Base-by-base conservation (phyloP, 192 early-diverging fungal genomes). In the Podila minutissima region DNA sequence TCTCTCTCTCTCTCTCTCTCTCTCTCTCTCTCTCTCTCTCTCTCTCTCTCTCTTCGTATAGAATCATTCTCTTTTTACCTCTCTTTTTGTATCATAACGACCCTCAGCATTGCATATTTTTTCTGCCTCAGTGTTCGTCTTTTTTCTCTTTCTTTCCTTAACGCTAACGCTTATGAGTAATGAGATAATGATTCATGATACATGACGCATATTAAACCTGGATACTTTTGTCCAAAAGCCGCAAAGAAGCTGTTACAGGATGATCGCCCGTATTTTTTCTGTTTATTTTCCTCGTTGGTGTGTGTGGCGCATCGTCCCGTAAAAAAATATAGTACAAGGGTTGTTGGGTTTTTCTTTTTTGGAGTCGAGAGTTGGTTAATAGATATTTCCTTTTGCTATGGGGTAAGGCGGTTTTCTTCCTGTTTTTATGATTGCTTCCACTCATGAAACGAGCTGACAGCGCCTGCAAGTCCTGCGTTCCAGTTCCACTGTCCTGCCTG, bases 391-490 rank as follows among this genome's bases (percentile, higher is more conserved):
- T 37, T 11, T 10, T 15, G 41, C 8, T 46, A 1, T 3, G 53
- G 28, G 48, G 53, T 49, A 38, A 31, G n/a, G 32, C 33, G 33
- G 38, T 41, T 22, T 10, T 49, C 22, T 48, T 72, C 13, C 17
- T 33, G 33, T 5, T 59, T 37, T 28, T 69, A 77, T 61, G 69
- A 72, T 68, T 68, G 75, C 50, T 78, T 81, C 76, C 76, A 81
- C 33, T 62, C 71, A 53, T 81, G 76, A 65, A 81, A 81, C 28
- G 76, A 50, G 15, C 15, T 53, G 22, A 81, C 71, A 6, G 76
- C 61, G 48, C 76, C 76, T 4, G 51, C 76, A 5, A 81, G 32
- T 73, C 76, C 76, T 4, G 76, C 76, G 29, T 81, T 81, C 76
- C 76, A 81, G 38, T 81, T 81, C 29, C 76, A 57, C 22, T 81